Conservation (phyloP, 441 rosid species). For the Capsella rubella region DNA sequence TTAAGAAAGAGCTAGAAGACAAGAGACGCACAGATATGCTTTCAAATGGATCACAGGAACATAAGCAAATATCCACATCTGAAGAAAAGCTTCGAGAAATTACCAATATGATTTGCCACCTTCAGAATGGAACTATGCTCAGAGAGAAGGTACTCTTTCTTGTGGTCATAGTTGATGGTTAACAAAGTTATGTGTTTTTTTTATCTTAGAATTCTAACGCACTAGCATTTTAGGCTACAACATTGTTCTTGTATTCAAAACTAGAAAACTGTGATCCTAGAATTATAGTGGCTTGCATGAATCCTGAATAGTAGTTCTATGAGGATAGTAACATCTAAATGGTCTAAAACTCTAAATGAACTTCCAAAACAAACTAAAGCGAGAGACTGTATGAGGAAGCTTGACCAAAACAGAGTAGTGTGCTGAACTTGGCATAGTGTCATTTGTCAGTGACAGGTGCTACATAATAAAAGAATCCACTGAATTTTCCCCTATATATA, state of each 20-base stretch:
- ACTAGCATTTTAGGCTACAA: not conserved
- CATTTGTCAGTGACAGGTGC: not conserved
- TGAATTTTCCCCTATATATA: not conserved
- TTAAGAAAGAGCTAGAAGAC: slow-evolving; percentile 54
- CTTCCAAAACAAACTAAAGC: not conserved
- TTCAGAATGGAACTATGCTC: slow-evolving; percentile 62
- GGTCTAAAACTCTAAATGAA: not conserved
- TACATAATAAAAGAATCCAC: too few relatives aligned
- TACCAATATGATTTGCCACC: slow-evolving; percentile 53
- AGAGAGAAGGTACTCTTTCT: slow-evolving; percentile 58
- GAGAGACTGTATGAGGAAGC: slow-evolving; percentile 13
- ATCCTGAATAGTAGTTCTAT: not conserved
- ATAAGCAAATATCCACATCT: slow-evolving; percentile 43
- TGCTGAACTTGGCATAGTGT: not conserved
- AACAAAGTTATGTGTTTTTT: not conserved
- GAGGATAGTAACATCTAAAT: not conserved
- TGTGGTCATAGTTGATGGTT: slow-evolving; percentile 16
- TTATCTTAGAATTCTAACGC: not conserved
- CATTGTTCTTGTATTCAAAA: not conserved
- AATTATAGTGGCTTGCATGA: slow-evolving; percentile 17
- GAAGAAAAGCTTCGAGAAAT: slow-evolving; percentile 75
- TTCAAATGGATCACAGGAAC: slow-evolving; percentile 43
- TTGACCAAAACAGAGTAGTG: slow-evolving; percentile 18
- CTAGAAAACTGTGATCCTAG: not conserved
- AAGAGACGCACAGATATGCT: slow-evolving; percentile 50